These are phyloP conservation scores for Apiotrichum gamsii DNA, from an alignment of 1,284 basidiomycete species.

Conservation along the genomic window DNA sequence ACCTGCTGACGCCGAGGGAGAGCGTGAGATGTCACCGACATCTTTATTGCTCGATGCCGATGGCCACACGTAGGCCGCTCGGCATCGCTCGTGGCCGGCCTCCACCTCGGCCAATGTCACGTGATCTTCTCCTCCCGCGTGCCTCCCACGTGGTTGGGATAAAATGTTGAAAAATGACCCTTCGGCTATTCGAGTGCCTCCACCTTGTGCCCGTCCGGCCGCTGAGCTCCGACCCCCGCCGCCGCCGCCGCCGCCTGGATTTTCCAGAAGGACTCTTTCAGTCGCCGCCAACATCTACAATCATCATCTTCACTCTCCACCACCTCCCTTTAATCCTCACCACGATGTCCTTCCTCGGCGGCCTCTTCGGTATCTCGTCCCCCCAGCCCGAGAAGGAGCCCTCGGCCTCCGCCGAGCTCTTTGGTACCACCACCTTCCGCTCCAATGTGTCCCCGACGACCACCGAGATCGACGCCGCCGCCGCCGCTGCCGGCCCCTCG, in stretches of 20 bases:
- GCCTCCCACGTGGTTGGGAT: too few species aligned
- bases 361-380: slow-evolving; percentile 29
- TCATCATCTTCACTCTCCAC: slow-evolving; percentile 1
- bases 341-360: slow-evolving; percentile 44
- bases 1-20: too few species aligned
- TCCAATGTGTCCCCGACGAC: slow-evolving; percentile 26
- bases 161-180: too few species aligned
- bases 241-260: background rate
- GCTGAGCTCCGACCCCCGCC: too few species aligned
- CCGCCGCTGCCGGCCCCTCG: slow-evolving; percentile 9
- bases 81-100: too few species aligned
- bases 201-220: too few species aligned
- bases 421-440: slow-evolving; percentile 37
- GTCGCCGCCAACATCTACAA: background rate
- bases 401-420: slow-evolving; percentile 39
- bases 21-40: too few species aligned
- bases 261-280: slow-evolving; percentile 1
- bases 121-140: too few species aligned
- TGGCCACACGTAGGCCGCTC: too few species aligned
- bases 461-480: background rate
- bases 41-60: too few species aligned
- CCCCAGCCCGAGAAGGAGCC: slow-evolving; percentile 14
- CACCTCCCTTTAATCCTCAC: background rate
- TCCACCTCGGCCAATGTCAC: too few species aligned
- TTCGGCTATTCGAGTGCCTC: too few species aligned